Evolutionary conservation across 331 rosid genomes (phyloP).

Genomic region (Rosa hybrid): DNA sequence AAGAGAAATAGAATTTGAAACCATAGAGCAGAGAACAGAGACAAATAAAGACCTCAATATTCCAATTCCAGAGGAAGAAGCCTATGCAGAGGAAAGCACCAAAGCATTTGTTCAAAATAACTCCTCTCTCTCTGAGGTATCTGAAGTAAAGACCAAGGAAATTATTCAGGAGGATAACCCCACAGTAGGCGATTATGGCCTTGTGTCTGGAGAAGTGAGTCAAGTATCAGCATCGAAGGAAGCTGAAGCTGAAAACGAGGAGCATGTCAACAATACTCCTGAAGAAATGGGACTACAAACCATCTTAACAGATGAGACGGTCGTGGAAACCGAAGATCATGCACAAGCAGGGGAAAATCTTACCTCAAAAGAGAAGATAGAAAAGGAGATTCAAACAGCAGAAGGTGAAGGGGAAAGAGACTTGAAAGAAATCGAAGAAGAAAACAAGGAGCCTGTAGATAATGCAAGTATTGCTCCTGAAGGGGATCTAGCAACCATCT

Average conservation of each 20-base stretch:
- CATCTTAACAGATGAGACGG: not conserved
- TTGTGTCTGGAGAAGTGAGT: not conserved
- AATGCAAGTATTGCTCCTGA: not conserved
- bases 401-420: not conserved
- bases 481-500: constrained; percentile 6
- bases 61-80: constrained; percentile 14
- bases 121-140: not conserved
- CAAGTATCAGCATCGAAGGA: constrained; percentile 18
- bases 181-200: not conserved
- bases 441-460: not conserved
- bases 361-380: not conserved
- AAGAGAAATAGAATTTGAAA: constrained; percentile 5
- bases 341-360: constrained; percentile 4
- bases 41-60: not conserved
- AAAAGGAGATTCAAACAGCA: not conserved
- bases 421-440: not conserved
- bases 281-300: constrained; percentile 16
- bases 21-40: constrained; percentile 19
- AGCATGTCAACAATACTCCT: not conserved
- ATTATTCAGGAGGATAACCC: constrained; percentile 2
- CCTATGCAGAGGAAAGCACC: constrained; percentile 11
- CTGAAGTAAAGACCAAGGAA: constrained; percentile 16
- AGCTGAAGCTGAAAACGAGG: constrained; percentile 15
- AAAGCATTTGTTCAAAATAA: not conserved
- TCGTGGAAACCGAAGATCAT: not conserved